phyloP scores from a whole-genome alignment of 176 grass and related monocot species.

The Alopecurus myosuroides region DNA sequence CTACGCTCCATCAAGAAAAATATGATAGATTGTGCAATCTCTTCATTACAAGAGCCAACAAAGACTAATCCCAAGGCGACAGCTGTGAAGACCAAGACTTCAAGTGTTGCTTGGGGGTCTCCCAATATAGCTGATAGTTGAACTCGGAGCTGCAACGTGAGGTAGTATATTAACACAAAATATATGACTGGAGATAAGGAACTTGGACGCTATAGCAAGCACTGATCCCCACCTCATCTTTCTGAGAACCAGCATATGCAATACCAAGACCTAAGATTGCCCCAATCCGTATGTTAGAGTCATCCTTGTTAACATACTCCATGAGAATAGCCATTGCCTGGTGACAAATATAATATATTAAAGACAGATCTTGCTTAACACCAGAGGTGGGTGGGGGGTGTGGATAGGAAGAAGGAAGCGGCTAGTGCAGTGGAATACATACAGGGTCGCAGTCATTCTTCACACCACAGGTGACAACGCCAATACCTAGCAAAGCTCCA shows the following conservation, averaged over 20 bases:
- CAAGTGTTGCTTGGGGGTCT: conserved; percentile 73
- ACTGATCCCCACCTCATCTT: conserved; percentile 63
- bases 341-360: conserved; percentile 1
- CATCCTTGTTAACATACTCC: conserved; percentile 90
- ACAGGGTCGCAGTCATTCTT: conserved; percentile 98
- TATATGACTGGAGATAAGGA: neutral
- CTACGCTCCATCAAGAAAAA: conserved; percentile 86
- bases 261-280: conserved; percentile 96
- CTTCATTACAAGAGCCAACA: conserved; percentile 97
- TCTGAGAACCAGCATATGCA: conserved; percentile 91
- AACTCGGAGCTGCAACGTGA: conserved; percentile 57
- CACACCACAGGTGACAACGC: conserved; percentile 82
- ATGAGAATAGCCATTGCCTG: conserved; percentile 90
- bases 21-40: conserved; percentile 95
- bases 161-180: conserved; percentile 28
- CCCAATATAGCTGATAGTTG: conserved; percentile 71
- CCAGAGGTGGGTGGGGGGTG: neutral
- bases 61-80: conserved; percentile 82
- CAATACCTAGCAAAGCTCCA: conserved; percentile 93
- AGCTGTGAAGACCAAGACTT: conserved; percentile 88
- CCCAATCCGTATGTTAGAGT: conserved; percentile 77
- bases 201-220: neutral
- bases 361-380: neutral
- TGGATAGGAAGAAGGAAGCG: neutral
- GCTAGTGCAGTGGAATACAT: conserved; percentile 23